Conservation (phyloP, 139 green algal species). For the Chlorella sp. region DNA sequence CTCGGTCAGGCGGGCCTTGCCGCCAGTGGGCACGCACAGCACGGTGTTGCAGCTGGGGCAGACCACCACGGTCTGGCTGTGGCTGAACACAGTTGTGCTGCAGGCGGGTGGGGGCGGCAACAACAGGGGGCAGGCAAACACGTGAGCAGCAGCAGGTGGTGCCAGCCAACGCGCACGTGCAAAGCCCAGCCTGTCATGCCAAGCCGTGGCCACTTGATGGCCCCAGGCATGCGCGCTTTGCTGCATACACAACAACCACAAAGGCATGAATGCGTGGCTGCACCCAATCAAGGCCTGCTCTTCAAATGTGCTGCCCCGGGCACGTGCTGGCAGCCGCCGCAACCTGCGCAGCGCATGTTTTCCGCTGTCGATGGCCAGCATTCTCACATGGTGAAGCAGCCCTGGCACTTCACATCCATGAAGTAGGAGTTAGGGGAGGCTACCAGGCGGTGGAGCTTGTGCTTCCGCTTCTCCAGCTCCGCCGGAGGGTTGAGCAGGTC, state of each 20-base stretch:
- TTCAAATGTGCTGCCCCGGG: not conserved
- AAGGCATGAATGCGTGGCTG: not conserved
- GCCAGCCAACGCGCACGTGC: not conserved
- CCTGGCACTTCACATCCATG: conserved; percentile 98
- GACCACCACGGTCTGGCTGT: conserved; percentile 96
- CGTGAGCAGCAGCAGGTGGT: not conserved
- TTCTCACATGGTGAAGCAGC: conserved; percentile 93
- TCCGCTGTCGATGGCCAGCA: not conserved
- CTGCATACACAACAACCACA: not conserved
- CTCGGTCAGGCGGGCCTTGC: conserved; percentile 93
- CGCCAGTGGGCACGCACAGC: conserved; percentile 97
- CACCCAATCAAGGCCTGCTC: not conserved
- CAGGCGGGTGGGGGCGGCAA: conserved; percentile 28
- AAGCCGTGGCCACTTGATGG: no score
- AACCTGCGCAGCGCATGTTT: no score
- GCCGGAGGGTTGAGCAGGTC: conserved; percentile 97
- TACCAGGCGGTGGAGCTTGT: conserved; percentile 98
- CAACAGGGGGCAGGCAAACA: not conserved
- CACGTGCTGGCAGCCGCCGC: not conserved
- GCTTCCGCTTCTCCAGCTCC: conserved; percentile 94
- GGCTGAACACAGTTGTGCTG: conserved; percentile 99
- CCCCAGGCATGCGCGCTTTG: no score
- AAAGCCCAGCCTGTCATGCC: not conserved
- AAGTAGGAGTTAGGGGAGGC: conserved; percentile 91
- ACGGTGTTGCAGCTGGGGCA: conserved; percentile 96